phyloP scores from a whole-genome alignment of 2,329 filamentous ascomycete species.

The Chlorencoelia australis region DNA sequence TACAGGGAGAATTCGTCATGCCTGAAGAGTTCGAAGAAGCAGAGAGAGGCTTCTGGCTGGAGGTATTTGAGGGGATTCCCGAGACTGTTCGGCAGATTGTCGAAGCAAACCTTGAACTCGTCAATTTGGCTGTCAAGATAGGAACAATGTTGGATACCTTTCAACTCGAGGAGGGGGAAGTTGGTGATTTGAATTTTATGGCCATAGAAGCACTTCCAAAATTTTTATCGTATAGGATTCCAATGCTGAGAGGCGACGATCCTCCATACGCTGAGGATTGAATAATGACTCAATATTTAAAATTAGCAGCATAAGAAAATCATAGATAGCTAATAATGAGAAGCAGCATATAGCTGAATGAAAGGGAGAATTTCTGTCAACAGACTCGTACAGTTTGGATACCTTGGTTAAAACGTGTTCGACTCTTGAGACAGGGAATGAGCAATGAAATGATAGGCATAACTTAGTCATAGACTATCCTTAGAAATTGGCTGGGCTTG shows the following conservation, averaged over 20 bases:
- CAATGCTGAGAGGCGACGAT: neutral
- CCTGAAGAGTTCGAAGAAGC: slow-evolving; percentile 1
- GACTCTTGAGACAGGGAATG: no score
- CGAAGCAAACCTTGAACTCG: neutral
- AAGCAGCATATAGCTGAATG: no score
- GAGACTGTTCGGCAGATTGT: neutral
- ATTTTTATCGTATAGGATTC: neutral
- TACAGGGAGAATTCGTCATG: slow-evolving; percentile 1
- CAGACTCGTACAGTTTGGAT: no score
- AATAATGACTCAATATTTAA: no score
- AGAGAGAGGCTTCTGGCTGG: neutral
- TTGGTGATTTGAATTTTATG: neutral
- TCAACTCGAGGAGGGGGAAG: neutral
- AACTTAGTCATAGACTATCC: no score
- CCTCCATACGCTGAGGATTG: no score
- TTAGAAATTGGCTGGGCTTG: no score
- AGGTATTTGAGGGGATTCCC: slow-evolving; percentile 2
- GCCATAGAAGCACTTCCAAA: neutral
- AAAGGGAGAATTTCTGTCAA: no score
- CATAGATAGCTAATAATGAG: no score
- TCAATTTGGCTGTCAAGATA: neutral
- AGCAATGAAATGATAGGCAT: no score
- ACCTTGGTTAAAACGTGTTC: no score
- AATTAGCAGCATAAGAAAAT: no score
- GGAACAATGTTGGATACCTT: neutral